Evolutionary conservation across 371 early-diverging fungal genomes (phyloP), one percentile per base, ranked within the genome.

Genomic region (Chytridium lagenaria): DNA sequence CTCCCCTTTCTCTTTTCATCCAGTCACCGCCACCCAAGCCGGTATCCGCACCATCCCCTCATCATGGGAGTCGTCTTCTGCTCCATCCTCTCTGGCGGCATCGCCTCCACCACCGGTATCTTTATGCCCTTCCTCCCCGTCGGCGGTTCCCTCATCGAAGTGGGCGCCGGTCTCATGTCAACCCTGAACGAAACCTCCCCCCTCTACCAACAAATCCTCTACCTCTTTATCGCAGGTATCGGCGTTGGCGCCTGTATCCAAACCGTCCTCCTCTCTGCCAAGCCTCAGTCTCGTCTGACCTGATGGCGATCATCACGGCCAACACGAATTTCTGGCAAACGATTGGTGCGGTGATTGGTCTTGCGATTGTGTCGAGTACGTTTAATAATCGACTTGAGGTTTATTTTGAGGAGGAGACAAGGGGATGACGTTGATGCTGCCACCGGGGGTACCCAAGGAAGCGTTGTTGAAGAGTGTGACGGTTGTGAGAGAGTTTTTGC

Each of bases 241-340:
- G 92, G 92, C 1, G 72, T 89, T 10, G 93, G 93, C 1, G 67
- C 83, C 33, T 82, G 79, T 38, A 80, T 91, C 59, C 92, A 92
- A 77, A 88, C 85, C 23, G 63, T 81, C 67, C 74, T 91, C 49
- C 75, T 90, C 49, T 86, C 85, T 1, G 87, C 85, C 93, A 93
- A 73, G 81, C 86, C 0, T 78, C 87, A 0, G 89, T 86, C 3
- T 69, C 75, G 3, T 71, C 78, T 28, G 75, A 84, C 63, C 82
- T 90, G 49, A 81, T 92, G 80, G 88, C 91, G 1, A 70, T 86
- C 0, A 88, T 85, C 33, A 92, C 93, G 3, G 80, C 91, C 0
- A 75, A 86, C 61, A 83, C 85, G 59, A 80, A 84, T 52, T 91
- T 91, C 77, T 84, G 86, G 75, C 87, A 89, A 73, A 82, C 84